Conservation (phyloP, 2,329 filamentous ascomycete genomes). For the Phyllosticta citribraziliensis region DNA sequence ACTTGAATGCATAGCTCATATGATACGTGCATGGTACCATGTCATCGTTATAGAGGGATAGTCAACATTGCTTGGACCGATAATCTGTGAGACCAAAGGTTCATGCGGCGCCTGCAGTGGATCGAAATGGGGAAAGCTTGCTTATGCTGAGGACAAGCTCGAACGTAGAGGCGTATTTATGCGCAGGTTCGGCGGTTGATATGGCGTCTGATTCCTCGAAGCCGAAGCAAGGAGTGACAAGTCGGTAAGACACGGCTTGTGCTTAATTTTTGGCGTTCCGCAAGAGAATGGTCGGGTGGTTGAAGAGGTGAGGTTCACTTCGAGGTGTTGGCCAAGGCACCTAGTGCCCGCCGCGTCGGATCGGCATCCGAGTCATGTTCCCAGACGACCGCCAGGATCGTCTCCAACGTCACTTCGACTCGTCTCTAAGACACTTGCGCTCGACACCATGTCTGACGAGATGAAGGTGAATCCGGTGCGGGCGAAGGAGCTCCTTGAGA, state of each 20-base stretch:
- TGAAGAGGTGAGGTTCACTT: neutral
- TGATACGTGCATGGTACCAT: neutral
- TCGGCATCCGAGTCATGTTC: neutral
- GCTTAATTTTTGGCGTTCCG: neutral
- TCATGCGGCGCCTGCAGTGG: neutral
- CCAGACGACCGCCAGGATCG: neutral
- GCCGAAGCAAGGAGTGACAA: neutral
- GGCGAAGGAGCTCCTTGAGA: slow-evolving; percentile 36
- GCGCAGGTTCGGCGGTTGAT: neutral
- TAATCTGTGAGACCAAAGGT: neutral
- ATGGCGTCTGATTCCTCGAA: neutral
- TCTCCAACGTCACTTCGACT: neutral
- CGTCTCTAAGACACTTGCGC: neutral
- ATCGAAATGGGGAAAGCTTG: neutral
- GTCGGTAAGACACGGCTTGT: neutral
- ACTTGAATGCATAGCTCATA: neutral
- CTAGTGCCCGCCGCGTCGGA: neutral
- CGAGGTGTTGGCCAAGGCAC: neutral
- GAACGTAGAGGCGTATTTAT: neutral
- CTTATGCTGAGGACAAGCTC: neutral
- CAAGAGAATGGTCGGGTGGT: neutral
- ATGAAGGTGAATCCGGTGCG: slow-evolving; percentile 35
- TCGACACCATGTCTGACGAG: slow-evolving; percentile 23
- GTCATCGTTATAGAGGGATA: neutral
- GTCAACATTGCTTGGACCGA: neutral